A percentile compares a stretch with the other conserved stretches of the same genome.
Conservation (phyloP, 371 early-diverging fungal genomes). For the Mucor piriformis region DNA sequence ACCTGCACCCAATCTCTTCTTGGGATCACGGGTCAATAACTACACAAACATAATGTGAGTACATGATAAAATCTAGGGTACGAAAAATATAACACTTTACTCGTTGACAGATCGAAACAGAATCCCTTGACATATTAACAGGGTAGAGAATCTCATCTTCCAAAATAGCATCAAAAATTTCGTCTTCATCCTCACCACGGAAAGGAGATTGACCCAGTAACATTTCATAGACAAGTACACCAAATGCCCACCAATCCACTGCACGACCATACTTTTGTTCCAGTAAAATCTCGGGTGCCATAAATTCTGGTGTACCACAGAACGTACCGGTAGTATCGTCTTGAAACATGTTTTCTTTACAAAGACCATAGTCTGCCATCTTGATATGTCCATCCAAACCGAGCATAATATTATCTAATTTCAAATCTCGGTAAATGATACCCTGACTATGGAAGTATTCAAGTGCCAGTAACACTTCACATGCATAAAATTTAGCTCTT, state of each 20-base stretch:
- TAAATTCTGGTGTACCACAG: constrained; percentile 91
- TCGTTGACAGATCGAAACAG: constrained; percentile 87
- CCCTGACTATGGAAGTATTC: constrained; percentile 60
- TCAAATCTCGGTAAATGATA: constrained; percentile 56
- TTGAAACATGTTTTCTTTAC: constrained; percentile 58
- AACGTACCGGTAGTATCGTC: constrained; percentile 78
- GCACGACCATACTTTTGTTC: constrained; percentile 83
- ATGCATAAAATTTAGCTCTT: constrained; percentile 93
- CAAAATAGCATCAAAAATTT: constrained; percentile 95
- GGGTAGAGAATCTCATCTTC: constrained; percentile 94
- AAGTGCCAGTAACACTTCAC: constrained; percentile 95
- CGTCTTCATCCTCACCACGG: constrained; percentile 93
- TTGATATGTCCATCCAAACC: constrained; percentile 95
- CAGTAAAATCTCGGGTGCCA: constrained; percentile 76
- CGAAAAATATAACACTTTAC: constrained; percentile 38
- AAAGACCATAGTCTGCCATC: constrained; percentile 96
- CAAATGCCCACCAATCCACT: constrained; percentile 96
- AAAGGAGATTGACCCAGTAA: constrained; percentile 94
- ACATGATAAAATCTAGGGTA: no score
- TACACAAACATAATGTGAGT: constrained; percentile 37
- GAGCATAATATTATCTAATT: constrained; percentile 52
- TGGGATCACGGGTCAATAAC: constrained; percentile 89
- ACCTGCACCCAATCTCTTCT: constrained; percentile 84
- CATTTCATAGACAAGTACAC: constrained; percentile 96
- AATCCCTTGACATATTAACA: constrained; percentile 88